Base-by-base conservation (phyloP, 1,284 basidiomycete species). In the Pascua guehoae region DNA sequence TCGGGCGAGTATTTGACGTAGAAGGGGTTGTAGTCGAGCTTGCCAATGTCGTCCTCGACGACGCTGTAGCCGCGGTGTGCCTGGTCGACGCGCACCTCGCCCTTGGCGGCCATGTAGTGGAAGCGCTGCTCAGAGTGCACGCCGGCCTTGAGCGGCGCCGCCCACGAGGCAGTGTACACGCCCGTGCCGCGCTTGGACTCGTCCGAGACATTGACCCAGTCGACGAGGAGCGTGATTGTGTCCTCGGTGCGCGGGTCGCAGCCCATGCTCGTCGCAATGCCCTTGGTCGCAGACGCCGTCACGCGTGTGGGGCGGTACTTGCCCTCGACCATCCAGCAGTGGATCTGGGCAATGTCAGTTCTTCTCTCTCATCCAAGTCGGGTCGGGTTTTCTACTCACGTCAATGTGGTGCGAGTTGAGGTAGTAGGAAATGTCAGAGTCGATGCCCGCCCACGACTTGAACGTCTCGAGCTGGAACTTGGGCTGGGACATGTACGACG, bases 101-200 rank as follows among this genome's bases (percentile, higher is more conserved):
- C 92, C 82, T 89, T 91, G 78, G 89, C 86, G 42, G 83, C 91
- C 88, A 93, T 91, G 78, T 93, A 93, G 77, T 93, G 92, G 88
- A 90, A 95, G 70, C 89, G 85, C 73, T 96, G 92, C 54, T 88
- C 88, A 11, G 88, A 87, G 75, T 95, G 92, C 0, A 81, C 79
- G 46, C 81, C 80, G 10, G 79, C 77, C 48, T 78, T 79, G 49
- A 78, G 66, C 0, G 80, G 79, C 0, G 79, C 79, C 1, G 79
- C 73, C 79, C 79, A 94, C 57, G 88, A 89, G 14, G 92, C 91
- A 4, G 92, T 94, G 79, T 93, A 96, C 4, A 95, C 88, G 17
- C 73, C 73, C 1, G 73, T 75, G 18, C 73, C 70, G 36, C 68
- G 82, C 77, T 90, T 87, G 62, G 79, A 84, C 11, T 82, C 72